A percentile compares a stretch with the other conserved stretches of the same genome.
These are phyloP conservation scores for Chlorokybus atmophyticus DNA, from an alignment of 139 green algal species.

Conservation along the genomic window DNA sequence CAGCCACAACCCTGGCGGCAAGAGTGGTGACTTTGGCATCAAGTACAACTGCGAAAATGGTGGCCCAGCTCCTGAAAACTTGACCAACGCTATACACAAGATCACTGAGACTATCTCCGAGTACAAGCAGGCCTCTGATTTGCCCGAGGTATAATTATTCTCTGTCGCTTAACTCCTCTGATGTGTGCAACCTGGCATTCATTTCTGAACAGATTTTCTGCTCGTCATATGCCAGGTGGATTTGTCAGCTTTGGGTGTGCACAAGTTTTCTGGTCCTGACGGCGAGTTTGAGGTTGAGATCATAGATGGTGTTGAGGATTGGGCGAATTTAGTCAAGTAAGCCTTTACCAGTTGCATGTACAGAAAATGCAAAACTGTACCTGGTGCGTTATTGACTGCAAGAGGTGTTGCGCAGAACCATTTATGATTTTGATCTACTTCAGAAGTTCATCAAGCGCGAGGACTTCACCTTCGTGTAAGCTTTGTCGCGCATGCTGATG, in stretches of 20 bases:
- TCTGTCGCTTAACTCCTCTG: too few relatives aligned
- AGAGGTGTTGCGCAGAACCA: constrained; percentile 10
- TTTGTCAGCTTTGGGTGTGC: constrained; percentile 7
- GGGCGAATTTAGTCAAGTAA: constrained; percentile 31
- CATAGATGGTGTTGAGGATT: constrained; percentile 26
- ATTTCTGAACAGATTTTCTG: constrained; percentile 1
- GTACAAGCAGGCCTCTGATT: constrained; percentile 64
- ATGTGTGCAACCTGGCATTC: background rate
- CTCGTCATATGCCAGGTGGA: constrained; percentile 14
- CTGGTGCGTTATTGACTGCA: background rate
- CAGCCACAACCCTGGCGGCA: constrained; percentile 28
- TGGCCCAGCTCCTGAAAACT: constrained; percentile 23
- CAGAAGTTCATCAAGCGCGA: constrained; percentile 11
- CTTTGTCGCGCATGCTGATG: too few relatives aligned
- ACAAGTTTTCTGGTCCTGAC: constrained; percentile 7
- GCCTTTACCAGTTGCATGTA: background rate
- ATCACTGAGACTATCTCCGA: constrained; percentile 65
- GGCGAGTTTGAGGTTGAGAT: constrained; percentile 26
- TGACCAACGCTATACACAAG: constrained; percentile 56
- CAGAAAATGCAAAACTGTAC: background rate
- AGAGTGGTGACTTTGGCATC: constrained; percentile 40
- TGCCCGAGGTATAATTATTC: constrained; percentile 62
- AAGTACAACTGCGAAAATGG: constrained; percentile 40
- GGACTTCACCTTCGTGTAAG: constrained; percentile 27
- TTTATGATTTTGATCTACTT: constrained; percentile 32